Base-by-base conservation (phyloP, 768 basidiomycete species). In the Hygrocybe punicea region DNA sequence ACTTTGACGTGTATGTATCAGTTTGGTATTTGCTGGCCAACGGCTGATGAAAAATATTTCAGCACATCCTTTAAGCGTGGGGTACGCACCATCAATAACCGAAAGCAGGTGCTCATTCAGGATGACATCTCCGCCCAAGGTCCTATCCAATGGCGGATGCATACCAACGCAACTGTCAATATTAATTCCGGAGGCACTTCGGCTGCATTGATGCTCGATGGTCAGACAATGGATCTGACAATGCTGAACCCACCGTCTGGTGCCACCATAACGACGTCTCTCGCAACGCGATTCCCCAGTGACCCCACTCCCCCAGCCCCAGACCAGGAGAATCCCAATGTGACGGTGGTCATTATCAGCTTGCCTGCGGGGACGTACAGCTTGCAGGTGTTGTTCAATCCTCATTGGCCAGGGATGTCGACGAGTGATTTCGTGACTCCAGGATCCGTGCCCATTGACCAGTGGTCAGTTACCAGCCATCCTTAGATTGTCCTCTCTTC, bases 41-140 rank as follows among this genome's bases (percentile, higher is more conserved):
- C 58, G 46, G 63, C 62, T 67, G 58, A 63, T 64, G 34, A 37
- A 2, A 25, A 6, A 42, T 25, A 57, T 34, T 55, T 10, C 59
- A 89, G 84, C 34, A 79, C 84, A 17, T 84, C 89, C 7, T 82
- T 90, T 65, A 83, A 84, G 65, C 93, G 97, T 59, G 97, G 95
- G 50, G 76, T 94, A 53, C 89, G 93, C 47, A 67, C 86, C 57
- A 65, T 98, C 61, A 98, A 98, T 71, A 77, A 74, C 36, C 85
- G 97, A 60, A 82, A 80, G 59, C 97, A 98, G 72, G 86, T 98
- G 13, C 83, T 99, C 14, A 69, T 99, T 46, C 96, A 96, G 70
- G 96, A 98, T 73, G 97, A 99, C 67, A 86, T 98, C 66, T 79
- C 72, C 16, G 75, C 85, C 2, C 71, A 78, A 34, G 76, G 70